Evolutionary conservation across 441 rosid species (phyloP).

Genomic region (Erysimum cheiri): DNA sequence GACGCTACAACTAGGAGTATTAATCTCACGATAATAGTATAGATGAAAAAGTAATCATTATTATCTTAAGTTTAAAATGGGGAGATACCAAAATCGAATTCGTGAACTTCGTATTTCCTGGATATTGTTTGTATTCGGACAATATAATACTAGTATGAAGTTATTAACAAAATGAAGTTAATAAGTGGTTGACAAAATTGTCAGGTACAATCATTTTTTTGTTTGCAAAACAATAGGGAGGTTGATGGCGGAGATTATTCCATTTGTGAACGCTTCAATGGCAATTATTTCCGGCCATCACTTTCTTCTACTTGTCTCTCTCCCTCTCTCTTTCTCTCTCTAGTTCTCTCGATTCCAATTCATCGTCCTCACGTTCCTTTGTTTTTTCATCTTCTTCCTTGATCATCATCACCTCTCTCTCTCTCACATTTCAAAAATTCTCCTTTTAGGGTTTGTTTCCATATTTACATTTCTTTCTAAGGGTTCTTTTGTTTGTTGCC

Average conservation of each 20-base stretch:
- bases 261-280: slow-evolving; percentile 43
- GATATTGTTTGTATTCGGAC: no score
- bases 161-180: no score
- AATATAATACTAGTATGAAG: no score
- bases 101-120: no score
- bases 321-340: slow-evolving; percentile 33
- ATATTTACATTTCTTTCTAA: slow-evolving; percentile 5
- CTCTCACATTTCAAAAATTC: neutral
- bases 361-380: slow-evolving; percentile 40
- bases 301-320: slow-evolving; percentile 21
- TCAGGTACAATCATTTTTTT: no score
- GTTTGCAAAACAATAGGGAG: slow-evolving; percentile 37
- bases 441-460: slow-evolving; percentile 32
- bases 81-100: no score
- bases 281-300: slow-evolving; percentile 41
- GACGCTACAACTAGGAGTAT: no score
- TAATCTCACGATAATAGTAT: no score
- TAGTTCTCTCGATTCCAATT: slow-evolving; percentile 30
- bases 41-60: no score
- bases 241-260: slow-evolving; percentile 41
- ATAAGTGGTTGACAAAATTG: no score
- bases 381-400: slow-evolving; percentile 19
- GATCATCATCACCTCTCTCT: neutral
- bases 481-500: slow-evolving; percentile 2
- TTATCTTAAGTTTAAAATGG: no score